Evolutionary conservation across 2,329 filamentous ascomycete genomes (phyloP), one percentile per base, ranked within the genome.

Genomic region (Didymellaceae sp.): DNA sequence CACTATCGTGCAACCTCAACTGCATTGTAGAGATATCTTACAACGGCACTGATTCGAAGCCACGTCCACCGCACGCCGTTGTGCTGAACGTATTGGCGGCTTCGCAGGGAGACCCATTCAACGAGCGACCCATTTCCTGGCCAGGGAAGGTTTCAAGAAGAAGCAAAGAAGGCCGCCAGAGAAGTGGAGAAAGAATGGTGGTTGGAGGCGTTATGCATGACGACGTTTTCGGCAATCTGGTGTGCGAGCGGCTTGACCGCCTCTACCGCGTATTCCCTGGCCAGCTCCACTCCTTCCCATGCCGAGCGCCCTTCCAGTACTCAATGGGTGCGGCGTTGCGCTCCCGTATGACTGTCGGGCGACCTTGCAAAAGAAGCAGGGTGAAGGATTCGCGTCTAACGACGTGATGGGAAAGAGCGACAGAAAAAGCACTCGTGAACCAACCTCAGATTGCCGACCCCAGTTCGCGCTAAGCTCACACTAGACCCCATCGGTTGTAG

Each of bases 201-300:
- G 51, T 38, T 52, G 52, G 56, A 34, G 67, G 66, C 67, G 62
- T 51, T 25, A 61, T 72, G 68, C 68, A 71, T 10, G 54, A 38
- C 52, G 65, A 58, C 61, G 60, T 28, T 66, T 72, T 61, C 39
- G 68, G 67, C 45, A 50, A 44, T 17, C n/a, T 39, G 28, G 45
- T 63, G 66, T 61, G 42, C 59, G 60, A 53, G 54, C 48, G 49
- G 48, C 51, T 48, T 56, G 55, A 59, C 65, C 54, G 65, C 62
- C 55, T 41, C 58, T 57, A 61, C 59, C 54, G 62, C 59, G 52
- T 46, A 30, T 35, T 48, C 52, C 41, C 34, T 45, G 45, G 18
- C 39, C 38, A 43, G 20, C 26, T 42, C 34, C 17, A 32, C 33
- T 14, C 25, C 11, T 10, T 22, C 18, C 35, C 31, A 22, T 38